phyloP scores from a whole-genome alignment of 495 filamentous ascomycete species.

The Neurospora sublineolata region DNA sequence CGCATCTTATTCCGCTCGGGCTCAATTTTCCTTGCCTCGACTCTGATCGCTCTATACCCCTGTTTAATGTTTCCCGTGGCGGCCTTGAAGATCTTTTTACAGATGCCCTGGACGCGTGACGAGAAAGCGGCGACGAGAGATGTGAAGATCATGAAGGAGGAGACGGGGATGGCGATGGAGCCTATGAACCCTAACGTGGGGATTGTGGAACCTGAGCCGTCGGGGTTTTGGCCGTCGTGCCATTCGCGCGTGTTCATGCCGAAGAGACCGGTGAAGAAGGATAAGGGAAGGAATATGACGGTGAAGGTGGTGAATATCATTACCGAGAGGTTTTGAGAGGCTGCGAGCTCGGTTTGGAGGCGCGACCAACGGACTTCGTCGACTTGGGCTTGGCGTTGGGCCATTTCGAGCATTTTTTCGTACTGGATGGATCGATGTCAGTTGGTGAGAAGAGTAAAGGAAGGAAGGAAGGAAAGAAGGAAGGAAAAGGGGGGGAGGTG shows the following conservation, averaged over 20 bases:
- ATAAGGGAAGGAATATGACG: conserved; percentile 54
- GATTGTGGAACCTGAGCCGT: conserved; percentile 11
- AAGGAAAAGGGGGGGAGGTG: neutral
- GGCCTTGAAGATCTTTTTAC: conserved; percentile 20
- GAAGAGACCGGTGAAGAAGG: conserved; percentile 57
- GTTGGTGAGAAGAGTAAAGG: neutral
- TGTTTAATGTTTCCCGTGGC: conserved; percentile 11
- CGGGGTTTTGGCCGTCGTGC: conserved; percentile 26
- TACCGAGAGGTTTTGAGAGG: conserved; percentile 49
- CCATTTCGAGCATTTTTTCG: conserved; percentile 56
- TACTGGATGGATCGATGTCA: conserved; percentile 26
- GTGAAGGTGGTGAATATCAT: conserved; percentile 64
- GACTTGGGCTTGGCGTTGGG: conserved; percentile 57
- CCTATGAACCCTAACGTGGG: conserved; percentile 26
- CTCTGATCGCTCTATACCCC: conserved; percentile 3
- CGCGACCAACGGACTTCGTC: conserved; percentile 55
- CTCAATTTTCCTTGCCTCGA: conserved; percentile 15
- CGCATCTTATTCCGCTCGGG: conserved; percentile 17
- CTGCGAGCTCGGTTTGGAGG: conserved; percentile 51
- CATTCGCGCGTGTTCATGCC: conserved; percentile 57
- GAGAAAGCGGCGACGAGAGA: conserved; percentile 34
- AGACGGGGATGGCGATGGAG: conserved; percentile 30
- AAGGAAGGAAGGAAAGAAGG: neutral
- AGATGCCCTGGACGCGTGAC: conserved; percentile 21
- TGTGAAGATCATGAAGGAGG: conserved; percentile 24